Conservation (phyloP, 169 alveolate genomes). For the Eimeria sp. region DNA sequence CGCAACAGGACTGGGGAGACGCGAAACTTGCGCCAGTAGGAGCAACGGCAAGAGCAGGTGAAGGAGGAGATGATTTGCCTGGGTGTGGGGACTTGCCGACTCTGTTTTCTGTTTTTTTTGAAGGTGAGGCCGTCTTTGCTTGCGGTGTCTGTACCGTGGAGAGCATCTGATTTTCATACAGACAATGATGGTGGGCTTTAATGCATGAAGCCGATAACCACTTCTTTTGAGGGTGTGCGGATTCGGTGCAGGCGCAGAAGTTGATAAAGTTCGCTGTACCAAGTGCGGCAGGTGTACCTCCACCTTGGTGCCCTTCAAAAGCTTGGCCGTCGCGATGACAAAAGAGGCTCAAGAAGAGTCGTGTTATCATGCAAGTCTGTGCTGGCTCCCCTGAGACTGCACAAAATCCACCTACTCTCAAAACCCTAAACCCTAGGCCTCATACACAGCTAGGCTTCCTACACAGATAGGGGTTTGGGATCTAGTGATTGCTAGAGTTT, state of each 20-base stretch:
- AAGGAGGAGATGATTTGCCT: not conserved
- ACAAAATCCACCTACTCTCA: not conserved
- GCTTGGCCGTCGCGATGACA: slow-evolving; percentile 82
- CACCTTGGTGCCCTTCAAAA: slow-evolving; percentile 80
- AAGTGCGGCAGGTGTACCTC: slow-evolving; percentile 80
- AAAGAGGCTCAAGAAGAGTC: slow-evolving; percentile 81
- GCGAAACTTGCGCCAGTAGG: not conserved
- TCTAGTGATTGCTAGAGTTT: too few species aligned
- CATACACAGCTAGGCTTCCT: not conserved
- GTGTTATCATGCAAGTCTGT: slow-evolving; percentile 66
- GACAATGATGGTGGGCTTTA: too few species aligned
- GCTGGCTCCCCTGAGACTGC: not conserved
- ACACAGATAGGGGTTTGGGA: too few species aligned
- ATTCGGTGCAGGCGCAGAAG: slow-evolving; percentile 66
- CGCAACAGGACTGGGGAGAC: not conserved
- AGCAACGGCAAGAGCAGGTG: not conserved
- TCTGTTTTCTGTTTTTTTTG: slow-evolving; percentile 72
- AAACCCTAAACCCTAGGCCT: not conserved
- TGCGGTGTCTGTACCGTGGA: not conserved
- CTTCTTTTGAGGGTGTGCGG: not conserved
- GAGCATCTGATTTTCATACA: not conserved
- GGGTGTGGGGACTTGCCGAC: slow-evolving; percentile 43
- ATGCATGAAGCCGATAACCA: not conserved
- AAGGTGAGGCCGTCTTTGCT: slow-evolving; percentile 32
- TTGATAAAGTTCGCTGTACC: slow-evolving; percentile 77